Percentiles rank a stretch among this genome's conserved stretches.
phyloP scores from a whole-genome alignment of 305 asterid genomes.

The Solanum hybrid region DNA sequence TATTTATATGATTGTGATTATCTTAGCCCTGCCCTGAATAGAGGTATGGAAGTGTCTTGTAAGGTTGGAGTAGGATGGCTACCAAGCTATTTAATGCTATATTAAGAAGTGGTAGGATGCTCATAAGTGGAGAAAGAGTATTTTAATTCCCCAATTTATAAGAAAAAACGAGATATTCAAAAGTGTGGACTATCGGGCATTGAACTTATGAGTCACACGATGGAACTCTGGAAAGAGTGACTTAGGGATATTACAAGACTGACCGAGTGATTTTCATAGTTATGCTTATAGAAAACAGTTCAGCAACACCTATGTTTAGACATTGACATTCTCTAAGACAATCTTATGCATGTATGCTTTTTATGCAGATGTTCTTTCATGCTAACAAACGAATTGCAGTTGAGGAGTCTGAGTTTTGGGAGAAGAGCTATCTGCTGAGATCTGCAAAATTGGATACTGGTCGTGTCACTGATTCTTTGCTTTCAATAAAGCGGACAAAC shows the following conservation, averaged over 20 bases:
- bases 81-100: not conserved
- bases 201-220: not conserved
- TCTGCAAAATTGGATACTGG: slow-evolving; percentile 30
- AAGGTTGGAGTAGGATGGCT: not conserved
- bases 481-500: slow-evolving; percentile 27
- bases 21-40: not conserved
- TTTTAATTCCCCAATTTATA: not conserved
- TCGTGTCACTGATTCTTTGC: slow-evolving; percentile 29
- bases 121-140: not conserved
- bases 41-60: not conserved
- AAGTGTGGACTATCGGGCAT: not conserved
- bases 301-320: slow-evolving; percentile 1
- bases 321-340: slow-evolving; percentile 3
- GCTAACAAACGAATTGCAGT: slow-evolving; percentile 65
- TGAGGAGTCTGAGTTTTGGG: slow-evolving; percentile 96
- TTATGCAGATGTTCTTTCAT: slow-evolving; percentile 73
- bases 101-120: not conserved
- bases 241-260: not conserved
- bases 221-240: not conserved
- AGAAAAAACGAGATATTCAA: not conserved
- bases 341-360: slow-evolving; percentile 6
- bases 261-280: not conserved
- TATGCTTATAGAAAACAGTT: not conserved
- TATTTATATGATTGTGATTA: not conserved
- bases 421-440: slow-evolving; percentile 76